phyloP scores from a whole-genome alignment of 352 stramenopile species.

The Thalassiosira livingstoniorum region DNA sequence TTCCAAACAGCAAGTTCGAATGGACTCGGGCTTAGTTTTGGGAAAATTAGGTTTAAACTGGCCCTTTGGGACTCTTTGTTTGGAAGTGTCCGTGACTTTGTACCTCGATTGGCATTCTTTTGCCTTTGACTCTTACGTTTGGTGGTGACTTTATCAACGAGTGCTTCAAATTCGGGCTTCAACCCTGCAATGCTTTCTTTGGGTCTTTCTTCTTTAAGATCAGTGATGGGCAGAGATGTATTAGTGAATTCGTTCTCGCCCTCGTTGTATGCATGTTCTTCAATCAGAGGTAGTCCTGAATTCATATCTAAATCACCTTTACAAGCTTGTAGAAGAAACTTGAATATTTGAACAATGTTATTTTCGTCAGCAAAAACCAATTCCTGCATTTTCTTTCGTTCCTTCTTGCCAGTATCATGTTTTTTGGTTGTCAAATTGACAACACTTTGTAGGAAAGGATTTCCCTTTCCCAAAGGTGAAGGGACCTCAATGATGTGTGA shows the following conservation, averaged over 20 bases:
- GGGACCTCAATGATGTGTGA: constrained; percentile 49
- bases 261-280: constrained; percentile 19
- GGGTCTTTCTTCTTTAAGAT: neutral
- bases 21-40: constrained; percentile 70
- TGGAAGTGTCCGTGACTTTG: constrained; percentile 15
- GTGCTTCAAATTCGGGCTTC: neutral
- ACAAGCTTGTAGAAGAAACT: constrained; percentile 53
- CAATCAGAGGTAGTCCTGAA: constrained; percentile 21
- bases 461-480: constrained; percentile 66
- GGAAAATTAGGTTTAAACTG: constrained; percentile 51
- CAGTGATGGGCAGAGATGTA: neutral
- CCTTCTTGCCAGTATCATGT: constrained; percentile 16
- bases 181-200: neutral
- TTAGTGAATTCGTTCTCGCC: constrained; percentile 1
- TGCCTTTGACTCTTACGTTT: constrained; percentile 48
- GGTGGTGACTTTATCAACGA: constrained; percentile 7
- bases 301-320: neutral
- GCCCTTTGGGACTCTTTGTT: constrained; percentile 18
- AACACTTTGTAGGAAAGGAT: constrained; percentile 69
- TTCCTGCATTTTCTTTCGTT: constrained; percentile 61
- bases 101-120: constrained; percentile 7
- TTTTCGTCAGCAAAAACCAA: constrained; percentile 68
- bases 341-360: constrained; percentile 50
- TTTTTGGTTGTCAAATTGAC: constrained; percentile 23
- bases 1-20: constrained; percentile 79